These are phyloP conservation scores for Pseudogymnoascus sp. DNA, from an alignment of 2,329 filamentous ascomycete species.

Conservation along the genomic window DNA sequence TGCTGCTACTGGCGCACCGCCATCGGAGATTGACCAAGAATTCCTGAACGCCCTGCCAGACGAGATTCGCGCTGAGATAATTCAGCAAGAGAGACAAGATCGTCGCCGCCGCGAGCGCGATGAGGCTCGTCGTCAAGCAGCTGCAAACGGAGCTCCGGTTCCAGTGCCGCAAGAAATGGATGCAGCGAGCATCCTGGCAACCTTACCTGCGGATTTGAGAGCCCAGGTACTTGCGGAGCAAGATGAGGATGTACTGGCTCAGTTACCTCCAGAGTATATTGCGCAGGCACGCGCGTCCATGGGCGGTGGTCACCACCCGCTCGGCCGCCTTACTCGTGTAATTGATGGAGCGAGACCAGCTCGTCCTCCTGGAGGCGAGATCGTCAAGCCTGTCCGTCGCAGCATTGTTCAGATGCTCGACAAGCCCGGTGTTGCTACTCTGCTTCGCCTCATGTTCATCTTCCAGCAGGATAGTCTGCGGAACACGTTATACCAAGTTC, in stretches of 20 bases:
- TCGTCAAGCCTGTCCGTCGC: slow-evolving; percentile 59
- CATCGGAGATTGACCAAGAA: slow-evolving; percentile 80
- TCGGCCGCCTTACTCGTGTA: slow-evolving; percentile 31
- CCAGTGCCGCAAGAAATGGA: slow-evolving; percentile 67
- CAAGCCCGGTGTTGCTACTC: slow-evolving; percentile 88
- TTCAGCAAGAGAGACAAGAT: slow-evolving; percentile 83
- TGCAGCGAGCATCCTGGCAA: slow-evolving; percentile 82
- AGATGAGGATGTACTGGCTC: slow-evolving; percentile 76
- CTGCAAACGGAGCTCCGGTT: slow-evolving; percentile 34
- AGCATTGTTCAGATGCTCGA: slow-evolving; percentile 94
- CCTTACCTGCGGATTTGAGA: slow-evolving; percentile 74
- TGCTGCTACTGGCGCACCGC: slow-evolving; percentile 60
- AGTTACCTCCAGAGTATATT: slow-evolving; percentile 76
- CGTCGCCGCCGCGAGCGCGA: slow-evolving; percentile 82
- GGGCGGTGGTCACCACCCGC: background rate
- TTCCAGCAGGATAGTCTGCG: slow-evolving; percentile 82
- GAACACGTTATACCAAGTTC: slow-evolving; percentile 73
- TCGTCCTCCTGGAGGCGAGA: slow-evolving; percentile 35
- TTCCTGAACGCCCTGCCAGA: slow-evolving; percentile 89
- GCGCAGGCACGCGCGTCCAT: slow-evolving; percentile 64
- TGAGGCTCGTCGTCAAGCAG: slow-evolving; percentile 61
- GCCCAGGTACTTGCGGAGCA: slow-evolving; percentile 86
- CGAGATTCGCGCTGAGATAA: slow-evolving; percentile 82
- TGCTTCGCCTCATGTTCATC: slow-evolving; percentile 97
- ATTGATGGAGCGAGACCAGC: slow-evolving; percentile 36